phyloP scores from a whole-genome alignment of 2,329 filamentous ascomycete genomes.

The Biscogniauxia sp. region DNA sequence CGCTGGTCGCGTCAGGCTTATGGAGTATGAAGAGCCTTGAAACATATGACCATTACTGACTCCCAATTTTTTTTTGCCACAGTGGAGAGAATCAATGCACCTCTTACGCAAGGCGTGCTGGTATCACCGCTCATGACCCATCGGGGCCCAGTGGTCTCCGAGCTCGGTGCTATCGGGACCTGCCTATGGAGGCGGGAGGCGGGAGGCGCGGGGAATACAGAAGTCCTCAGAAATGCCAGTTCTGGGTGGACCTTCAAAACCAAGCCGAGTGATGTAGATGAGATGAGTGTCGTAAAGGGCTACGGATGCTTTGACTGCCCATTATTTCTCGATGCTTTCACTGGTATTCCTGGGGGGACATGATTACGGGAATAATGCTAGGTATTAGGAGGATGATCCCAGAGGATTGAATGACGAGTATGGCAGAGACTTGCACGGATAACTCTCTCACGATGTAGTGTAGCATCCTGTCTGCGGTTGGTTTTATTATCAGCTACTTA shows the following conservation, averaged over 20 bases:
- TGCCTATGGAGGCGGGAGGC: conserved; percentile 35
- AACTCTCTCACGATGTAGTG: too few relatives aligned
- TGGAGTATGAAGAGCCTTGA: too few relatives aligned
- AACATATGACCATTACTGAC: too few relatives aligned
- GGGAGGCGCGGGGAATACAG: conserved; percentile 6
- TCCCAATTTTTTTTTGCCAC: too few relatives aligned
- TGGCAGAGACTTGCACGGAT: too few relatives aligned
- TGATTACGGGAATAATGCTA: not conserved
- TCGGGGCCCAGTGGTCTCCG: conserved; percentile 38
- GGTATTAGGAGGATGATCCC: too few relatives aligned
- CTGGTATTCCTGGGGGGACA: not conserved
- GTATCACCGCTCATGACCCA: conserved; percentile 32
- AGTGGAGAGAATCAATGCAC: conserved; percentile 38
- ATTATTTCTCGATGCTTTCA: conserved; percentile 1
- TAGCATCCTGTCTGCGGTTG: too few relatives aligned
- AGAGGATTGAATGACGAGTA: too few relatives aligned
- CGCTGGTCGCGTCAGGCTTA: too few relatives aligned
- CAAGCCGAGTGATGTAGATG: conserved; percentile 37
- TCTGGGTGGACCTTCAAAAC: conserved; percentile 45
- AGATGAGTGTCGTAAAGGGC: conserved; percentile 48
- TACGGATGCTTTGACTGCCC: conserved; percentile 46
- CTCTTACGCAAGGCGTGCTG: conserved; percentile 31
- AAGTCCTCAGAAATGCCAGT: conserved; percentile 34
- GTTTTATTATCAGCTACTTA: too few relatives aligned
- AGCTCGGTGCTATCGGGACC: conserved; percentile 41